Percentiles rank a stretch among this genome's conserved stretches.
Conservation (phyloP, 179 eudicot species). For the Silene coronaria region DNA sequence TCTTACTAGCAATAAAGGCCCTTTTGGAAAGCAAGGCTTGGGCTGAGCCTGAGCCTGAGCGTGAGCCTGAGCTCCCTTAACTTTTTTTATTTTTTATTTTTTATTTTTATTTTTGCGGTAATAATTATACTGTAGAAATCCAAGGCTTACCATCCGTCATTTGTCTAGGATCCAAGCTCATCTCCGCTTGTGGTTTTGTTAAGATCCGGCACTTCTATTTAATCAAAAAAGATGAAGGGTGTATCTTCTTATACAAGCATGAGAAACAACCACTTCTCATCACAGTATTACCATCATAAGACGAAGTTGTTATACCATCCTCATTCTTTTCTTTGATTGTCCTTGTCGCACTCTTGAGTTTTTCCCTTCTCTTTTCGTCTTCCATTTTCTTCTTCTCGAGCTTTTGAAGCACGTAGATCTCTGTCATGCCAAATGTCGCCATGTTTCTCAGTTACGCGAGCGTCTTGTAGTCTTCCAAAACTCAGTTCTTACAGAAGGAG, state of each 20-base stretch:
- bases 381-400: slow-evolving; percentile 21
- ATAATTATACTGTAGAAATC: neutral
- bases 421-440: slow-evolving; percentile 17
- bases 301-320: neutral
- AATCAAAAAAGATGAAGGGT: slow-evolving; percentile 10
- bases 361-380: slow-evolving; percentile 8
- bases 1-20: neutral
- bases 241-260: slow-evolving; percentile 19
- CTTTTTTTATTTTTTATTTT: too few species aligned
- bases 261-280: slow-evolving; percentile 22
- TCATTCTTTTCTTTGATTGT: neutral
- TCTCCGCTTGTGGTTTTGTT: neutral
- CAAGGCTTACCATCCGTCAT: neutral
- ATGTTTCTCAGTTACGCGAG: neutral
- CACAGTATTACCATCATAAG: neutral
- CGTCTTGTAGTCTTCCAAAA: neutral
- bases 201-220: neutral
- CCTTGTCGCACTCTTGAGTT: neutral
- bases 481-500: neutral
- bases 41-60: too few species aligned
- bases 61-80: too few species aligned
- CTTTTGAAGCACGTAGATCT: slow-evolving; percentile 24
- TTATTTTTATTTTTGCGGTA: too few species aligned
- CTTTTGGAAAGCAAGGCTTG: too few species aligned
- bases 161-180: neutral